Evolutionary conservation across 179 eudicot species (phyloP), one percentile per base, ranked within the genome.

Genomic region (Silene vulgaris): DNA sequence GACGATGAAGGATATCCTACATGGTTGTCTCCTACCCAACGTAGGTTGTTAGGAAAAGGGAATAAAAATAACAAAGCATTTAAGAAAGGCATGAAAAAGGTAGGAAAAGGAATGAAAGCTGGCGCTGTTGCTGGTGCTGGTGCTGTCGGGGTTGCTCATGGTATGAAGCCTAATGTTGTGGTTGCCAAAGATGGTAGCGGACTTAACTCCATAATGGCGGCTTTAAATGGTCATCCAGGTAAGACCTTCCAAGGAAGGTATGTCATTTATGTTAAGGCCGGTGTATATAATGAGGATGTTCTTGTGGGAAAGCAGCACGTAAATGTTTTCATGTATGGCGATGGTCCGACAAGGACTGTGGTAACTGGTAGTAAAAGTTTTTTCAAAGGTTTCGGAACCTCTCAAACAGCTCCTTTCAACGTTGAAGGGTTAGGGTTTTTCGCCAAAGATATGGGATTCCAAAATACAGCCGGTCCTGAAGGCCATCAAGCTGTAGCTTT

Each of bases 101-200:
- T 12, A 13, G 13, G 13, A 11, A 9, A 9, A 50, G 2, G 3
- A 45, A 65, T 62, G 2, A 60, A 54, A 21, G 68, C 67, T 35
- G 67, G 75, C 0, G 4, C 1, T 12, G 81, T 14, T 73, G 65
- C 59, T 17, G 75, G 62, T 7, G 80, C 48, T 0, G 52, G 21
- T 69, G 56, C 45, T 19, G 54, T 67, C 21, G 70, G 54, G 4
- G 20, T 65, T 17, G 76, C 65, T 20, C 40, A 70, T 5, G 80
- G 77, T 3, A 35, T 71, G 60, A 74, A 6, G 69, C 95, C 95
- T 0, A 74, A 91, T 43, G 93, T 82, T 0, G 87, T 90, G 61
- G 97, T 92, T 7, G 88, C 96, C 11, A 67, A 83, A 66, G 96
- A 91, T 48, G 89, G 96, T 13, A 90, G 89, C 16, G 96, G 93